Evolutionary conservation across 345 rosid species (phyloP), one percentile per base, ranked within the genome.

Genomic region (Gynandropsis gynandra): DNA sequence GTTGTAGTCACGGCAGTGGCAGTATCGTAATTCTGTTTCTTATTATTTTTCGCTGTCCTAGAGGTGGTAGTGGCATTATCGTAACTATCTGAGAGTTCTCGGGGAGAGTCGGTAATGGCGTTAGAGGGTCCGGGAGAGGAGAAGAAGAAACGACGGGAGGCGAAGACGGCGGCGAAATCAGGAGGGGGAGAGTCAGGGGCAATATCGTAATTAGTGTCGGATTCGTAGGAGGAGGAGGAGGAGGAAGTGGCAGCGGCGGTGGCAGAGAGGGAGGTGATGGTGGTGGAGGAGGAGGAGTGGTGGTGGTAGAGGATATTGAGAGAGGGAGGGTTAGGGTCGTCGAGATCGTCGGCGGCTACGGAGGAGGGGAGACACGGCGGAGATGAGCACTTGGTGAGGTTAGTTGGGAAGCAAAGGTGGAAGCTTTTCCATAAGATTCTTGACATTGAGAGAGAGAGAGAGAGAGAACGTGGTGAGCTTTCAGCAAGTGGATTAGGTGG

Each of bases 101-200:
- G 4, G 29, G 66, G 71, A 5, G 92, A 74, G 37, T 87, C 92
- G 24, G 78, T 63, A 65, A 90, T 87, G 78, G 95, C 87, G 76
- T 82, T 90, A 51, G 98, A 90, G 15, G 70, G 74, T 20, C 98
- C 96, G 0, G 98, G 98, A 1, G 87, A 75, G 53, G 96, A 73
- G 83, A 84, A 80, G 73, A 90, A 90, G 85, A 90, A 87, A 42
- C 95, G 92, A 5, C 74, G 80, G 10, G 96, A 82, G 56, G 98
- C 89, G 43, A 72, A 74, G 17, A 72, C 72, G 42, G 84, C 58
- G 60, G 90, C 76, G 58, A 89, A 73, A 56, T 83, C 94, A 31
- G 85, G 88, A 36, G 66, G 58, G n/a, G 58, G 58, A 61, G 66
- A 42, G 57, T 48, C 59, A 33, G 55, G 54, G 64, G 55, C 4